Conservation (phyloP, 176 grass and related monocot genomes). For the Eremochloa ophiuroides region DNA sequence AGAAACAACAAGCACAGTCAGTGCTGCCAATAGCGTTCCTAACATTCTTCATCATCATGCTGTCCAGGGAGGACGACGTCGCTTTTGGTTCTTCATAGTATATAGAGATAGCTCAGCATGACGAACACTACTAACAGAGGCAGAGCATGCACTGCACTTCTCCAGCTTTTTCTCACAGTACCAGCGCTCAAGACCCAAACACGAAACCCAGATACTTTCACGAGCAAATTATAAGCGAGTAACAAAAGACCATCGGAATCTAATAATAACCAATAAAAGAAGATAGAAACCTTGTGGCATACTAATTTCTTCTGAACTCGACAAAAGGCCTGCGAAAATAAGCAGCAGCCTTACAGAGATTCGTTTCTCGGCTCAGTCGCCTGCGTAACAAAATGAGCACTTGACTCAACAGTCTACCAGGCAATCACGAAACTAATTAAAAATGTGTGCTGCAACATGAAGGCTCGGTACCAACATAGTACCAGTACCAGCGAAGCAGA, state of each 20-base stretch:
- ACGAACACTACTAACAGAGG: not conserved
- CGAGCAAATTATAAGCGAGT: not conserved
- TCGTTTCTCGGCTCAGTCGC: not conserved
- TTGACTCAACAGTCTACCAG: not conserved
- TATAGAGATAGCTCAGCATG: too few species aligned
- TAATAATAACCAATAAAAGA: not conserved
- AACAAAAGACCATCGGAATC: not conserved
- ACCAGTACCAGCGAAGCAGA: not conserved
- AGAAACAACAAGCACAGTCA: slow-evolving; percentile 74
- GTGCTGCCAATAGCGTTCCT: slow-evolving; percentile 62
- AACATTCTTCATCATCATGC: slow-evolving; percentile 98
- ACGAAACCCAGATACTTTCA: not conserved
- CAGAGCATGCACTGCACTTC: not conserved
- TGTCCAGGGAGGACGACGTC: slow-evolving; percentile 34
- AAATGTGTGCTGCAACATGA: not conserved
- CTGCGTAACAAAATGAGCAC: not conserved
- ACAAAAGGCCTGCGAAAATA: slow-evolving; percentile 15
- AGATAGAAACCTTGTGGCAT: not conserved
- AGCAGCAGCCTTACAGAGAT: not conserved
- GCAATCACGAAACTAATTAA: not conserved
- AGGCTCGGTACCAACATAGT: not conserved
- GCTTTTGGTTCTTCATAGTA: too few species aligned
- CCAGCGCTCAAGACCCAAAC: not conserved
- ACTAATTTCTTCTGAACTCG: not conserved
- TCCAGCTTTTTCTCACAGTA: not conserved